phyloP scores from a whole-genome alignment of 164 flowering plant species.

The Umbellularia californica region DNA sequence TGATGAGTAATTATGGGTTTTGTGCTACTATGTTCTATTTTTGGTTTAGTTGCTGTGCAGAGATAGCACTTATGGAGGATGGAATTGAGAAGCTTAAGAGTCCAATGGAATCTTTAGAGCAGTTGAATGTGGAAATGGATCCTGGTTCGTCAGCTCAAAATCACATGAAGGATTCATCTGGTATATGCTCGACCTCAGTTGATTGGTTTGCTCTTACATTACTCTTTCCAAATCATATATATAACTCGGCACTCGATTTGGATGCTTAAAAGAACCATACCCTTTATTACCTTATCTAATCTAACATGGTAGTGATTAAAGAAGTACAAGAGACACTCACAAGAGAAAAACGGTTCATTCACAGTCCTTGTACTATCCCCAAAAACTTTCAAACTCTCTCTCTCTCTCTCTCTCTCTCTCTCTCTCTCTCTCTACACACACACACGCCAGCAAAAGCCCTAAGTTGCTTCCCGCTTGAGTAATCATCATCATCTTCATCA shows the following conservation, averaged over 20 bases:
- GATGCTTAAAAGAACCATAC: neutral
- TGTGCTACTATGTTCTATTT: no score
- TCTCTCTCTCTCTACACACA: neutral
- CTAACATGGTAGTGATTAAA: neutral
- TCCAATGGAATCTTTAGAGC: conserved; percentile 8
- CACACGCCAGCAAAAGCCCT: neutral
- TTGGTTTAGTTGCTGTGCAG: no score
- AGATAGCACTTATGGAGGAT: conserved; percentile 1
- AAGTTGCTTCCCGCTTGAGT: neutral
- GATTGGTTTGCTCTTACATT: neutral
- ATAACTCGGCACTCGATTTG: neutral
- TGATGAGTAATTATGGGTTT: no score
- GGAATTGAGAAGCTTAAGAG: conserved; percentile 18
- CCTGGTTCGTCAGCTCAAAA: neutral
- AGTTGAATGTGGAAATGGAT: conserved; percentile 6
- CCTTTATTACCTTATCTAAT: neutral
- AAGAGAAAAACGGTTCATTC: no score
- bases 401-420: no score
- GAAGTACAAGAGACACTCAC: neutral
- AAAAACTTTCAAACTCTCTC: neutral
- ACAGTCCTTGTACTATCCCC: neutral
- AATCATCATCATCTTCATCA: no score
- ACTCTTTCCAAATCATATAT: neutral
- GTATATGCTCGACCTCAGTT: neutral
- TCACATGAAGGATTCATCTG: conserved; percentile 2